These are phyloP conservation scores for Irpex sp. DNA, from an alignment of 1,284 basidiomycete genomes.

Conservation along the genomic window DNA sequence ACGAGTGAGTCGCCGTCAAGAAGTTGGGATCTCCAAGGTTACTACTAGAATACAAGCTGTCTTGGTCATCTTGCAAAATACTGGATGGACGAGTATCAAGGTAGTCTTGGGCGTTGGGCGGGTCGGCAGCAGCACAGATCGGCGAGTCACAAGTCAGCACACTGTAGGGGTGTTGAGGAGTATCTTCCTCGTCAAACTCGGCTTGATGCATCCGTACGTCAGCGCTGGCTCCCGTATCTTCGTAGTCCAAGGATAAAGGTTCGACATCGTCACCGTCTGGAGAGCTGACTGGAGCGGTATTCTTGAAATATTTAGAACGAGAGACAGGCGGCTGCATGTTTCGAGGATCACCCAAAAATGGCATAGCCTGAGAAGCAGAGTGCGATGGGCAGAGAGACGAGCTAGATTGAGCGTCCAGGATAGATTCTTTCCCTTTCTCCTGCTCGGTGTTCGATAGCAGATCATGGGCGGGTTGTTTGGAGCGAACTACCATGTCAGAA, in stretches of 20 bases:
- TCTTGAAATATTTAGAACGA: background rate
- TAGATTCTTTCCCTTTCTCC: background rate
- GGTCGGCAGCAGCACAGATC: background rate
- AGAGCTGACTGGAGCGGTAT: background rate
- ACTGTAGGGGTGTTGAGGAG: background rate
- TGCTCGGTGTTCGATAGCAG: background rate
- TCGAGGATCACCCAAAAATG: background rate
- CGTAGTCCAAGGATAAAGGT: too few species aligned
- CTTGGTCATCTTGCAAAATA: background rate
- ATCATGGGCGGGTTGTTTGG: background rate
- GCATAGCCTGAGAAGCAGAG: conserved; percentile 30
- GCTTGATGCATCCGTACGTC: background rate
- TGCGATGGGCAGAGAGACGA: conserved; percentile 50
- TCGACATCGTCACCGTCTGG: background rate
- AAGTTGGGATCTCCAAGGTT: background rate
- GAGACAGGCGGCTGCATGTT: background rate
- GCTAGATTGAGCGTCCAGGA: conserved; percentile 1
- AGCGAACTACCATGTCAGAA: background rate
- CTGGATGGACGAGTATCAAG: background rate
- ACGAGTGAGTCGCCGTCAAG: conserved; percentile 28
- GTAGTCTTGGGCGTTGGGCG: background rate
- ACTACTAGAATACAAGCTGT: background rate
- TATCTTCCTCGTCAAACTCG: background rate
- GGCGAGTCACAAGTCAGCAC: background rate
- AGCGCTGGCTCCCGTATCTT: background rate